A percentile compares a stretch with the other conserved stretches of the same genome.
These are phyloP conservation scores for Kazachstania psychrophila DNA, from an alignment of 805 yeast genomes.

Conservation along the genomic window DNA sequence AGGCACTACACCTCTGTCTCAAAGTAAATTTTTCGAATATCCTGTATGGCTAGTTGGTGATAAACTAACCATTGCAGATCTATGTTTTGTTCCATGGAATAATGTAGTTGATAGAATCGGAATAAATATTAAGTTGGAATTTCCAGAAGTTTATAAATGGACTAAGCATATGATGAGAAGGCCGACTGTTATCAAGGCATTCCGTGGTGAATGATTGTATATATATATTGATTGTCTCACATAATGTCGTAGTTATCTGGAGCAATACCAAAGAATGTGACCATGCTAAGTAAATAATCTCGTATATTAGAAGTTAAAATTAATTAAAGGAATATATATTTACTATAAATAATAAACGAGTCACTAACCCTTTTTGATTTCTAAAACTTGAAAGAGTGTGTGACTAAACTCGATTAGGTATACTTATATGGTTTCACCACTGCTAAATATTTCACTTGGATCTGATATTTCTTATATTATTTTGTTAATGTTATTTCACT, in stretches of 20 bases:
- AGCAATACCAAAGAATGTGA: too few species aligned
- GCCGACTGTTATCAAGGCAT: constrained; percentile 81
- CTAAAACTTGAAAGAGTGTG: too few species aligned
- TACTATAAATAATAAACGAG: too few species aligned
- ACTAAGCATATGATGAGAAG: constrained; percentile 91
- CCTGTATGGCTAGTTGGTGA: constrained; percentile 96
- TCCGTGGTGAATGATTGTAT: constrained; percentile 49
- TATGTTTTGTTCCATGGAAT: constrained; percentile 94
- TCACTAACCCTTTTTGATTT: too few species aligned
- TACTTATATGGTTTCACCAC: too few species aligned
- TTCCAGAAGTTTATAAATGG: constrained; percentile 94
- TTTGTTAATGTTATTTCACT: too few species aligned
- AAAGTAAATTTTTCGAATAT: constrained; percentile 77
- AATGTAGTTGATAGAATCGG: constrained; percentile 91
- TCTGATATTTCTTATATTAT: too few species aligned
- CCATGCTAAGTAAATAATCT: too few species aligned
- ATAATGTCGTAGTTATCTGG: not conserved
- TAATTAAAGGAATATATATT: too few species aligned
- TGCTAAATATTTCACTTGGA: too few species aligned
- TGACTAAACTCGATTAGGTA: too few species aligned
- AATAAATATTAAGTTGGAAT: constrained; percentile 74
- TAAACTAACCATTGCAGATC: constrained; percentile 72
- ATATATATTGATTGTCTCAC: not conserved
- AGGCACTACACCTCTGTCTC: constrained; percentile 79
- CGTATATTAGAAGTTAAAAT: too few species aligned